phyloP scores from a whole-genome alignment of 2,329 filamentous ascomycete species.

The Stachybotrys echinatus region DNA sequence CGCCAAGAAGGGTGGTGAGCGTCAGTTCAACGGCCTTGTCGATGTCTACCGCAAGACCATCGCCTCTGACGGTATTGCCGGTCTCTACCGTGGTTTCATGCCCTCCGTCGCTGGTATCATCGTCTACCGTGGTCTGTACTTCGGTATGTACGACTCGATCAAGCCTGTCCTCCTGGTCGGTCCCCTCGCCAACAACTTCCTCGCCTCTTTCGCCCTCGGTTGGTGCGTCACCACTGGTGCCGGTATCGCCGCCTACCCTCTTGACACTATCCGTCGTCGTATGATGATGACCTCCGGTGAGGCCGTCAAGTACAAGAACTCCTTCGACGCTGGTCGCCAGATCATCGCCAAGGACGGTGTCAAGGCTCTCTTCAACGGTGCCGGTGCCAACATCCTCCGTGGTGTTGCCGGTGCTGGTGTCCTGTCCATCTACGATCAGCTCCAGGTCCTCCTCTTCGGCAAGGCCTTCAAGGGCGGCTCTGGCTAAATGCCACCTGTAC shows the following conservation, averaged over 20 bases:
- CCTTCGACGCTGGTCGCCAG: conserved; percentile 90
- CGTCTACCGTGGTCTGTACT: conserved; percentile 99
- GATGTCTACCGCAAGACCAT: conserved; percentile 99
- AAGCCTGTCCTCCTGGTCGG: conserved; percentile 97
- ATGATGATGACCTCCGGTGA: conserved; percentile 99
- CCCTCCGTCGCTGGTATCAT: conserved; percentile 98
- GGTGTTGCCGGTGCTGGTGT: conserved; percentile 99
- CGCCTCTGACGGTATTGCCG: conserved; percentile 94
- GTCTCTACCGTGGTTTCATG: conserved; percentile 99
- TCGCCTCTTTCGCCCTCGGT: conserved; percentile 97
- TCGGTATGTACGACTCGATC: conserved; percentile 99
- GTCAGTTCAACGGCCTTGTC: conserved; percentile 99
- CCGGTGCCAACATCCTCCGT: conserved; percentile 99
- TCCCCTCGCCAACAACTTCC: conserved; percentile 93
- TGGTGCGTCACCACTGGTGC: conserved; percentile 99
- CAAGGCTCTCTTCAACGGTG: conserved; percentile 99
- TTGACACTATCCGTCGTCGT: conserved; percentile 99
- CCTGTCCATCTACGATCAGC: conserved; percentile 99
- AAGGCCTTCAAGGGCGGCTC: conserved; percentile 88
- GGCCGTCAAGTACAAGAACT: conserved; percentile 99
- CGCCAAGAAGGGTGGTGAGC: conserved; percentile 92
- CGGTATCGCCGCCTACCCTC: conserved; percentile 99
- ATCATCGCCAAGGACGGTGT: conserved; percentile 97
- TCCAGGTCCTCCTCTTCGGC: conserved; percentile 98
- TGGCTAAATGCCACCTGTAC: conserved; percentile 41